Evolutionary conservation across 192 early-diverging fungal species (phyloP).

Genomic region (Backusella luteola): DNA sequence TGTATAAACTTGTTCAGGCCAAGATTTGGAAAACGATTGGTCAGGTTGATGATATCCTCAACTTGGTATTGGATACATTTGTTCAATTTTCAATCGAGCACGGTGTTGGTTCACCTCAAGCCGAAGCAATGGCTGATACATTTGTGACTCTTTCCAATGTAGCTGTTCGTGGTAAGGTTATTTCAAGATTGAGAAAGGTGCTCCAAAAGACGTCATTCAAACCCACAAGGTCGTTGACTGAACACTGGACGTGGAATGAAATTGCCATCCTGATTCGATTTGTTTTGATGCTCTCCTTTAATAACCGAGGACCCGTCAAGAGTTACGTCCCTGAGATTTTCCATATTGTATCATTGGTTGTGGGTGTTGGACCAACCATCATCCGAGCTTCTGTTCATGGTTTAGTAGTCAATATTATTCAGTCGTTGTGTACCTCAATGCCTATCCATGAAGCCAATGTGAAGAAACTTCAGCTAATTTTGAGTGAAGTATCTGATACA

Average conservation of each 20-base stretch:
- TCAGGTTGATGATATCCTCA: conserved; percentile 76
- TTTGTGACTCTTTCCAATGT: conserved; percentile 78
- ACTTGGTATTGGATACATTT: conserved; percentile 78
- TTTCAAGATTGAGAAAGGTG: conserved; percentile 75
- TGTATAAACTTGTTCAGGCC: conserved; percentile 83
- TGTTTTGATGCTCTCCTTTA: conserved; percentile 88
- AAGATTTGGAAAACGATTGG: conserved; percentile 83
- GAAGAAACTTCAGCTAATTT: conserved; percentile 54
- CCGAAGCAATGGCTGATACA: conserved; percentile 86
- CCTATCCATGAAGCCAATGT: conserved; percentile 54
- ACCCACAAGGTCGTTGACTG: conserved; percentile 66
- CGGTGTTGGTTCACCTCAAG: conserved; percentile 73
- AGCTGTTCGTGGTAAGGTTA: conserved; percentile 80
- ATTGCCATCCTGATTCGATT: conserved; percentile 88
- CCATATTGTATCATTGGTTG: conserved; percentile 80
- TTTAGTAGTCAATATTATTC: conserved; percentile 90
- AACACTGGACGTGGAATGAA: conserved; percentile 89
- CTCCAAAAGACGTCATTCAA: conserved; percentile 78
- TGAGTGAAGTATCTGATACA: conserved; percentile 79
- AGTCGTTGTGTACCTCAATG: conserved; percentile 70
- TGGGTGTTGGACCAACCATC: conserved; percentile 81
- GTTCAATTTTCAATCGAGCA: conserved; percentile 77
- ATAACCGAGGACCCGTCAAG: conserved; percentile 64
- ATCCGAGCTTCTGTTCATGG: conserved; percentile 91
- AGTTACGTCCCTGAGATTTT: conserved; percentile 87